phyloP scores from a whole-genome alignment of 306 rosid genomes.

The Datisca glomerata region DNA sequence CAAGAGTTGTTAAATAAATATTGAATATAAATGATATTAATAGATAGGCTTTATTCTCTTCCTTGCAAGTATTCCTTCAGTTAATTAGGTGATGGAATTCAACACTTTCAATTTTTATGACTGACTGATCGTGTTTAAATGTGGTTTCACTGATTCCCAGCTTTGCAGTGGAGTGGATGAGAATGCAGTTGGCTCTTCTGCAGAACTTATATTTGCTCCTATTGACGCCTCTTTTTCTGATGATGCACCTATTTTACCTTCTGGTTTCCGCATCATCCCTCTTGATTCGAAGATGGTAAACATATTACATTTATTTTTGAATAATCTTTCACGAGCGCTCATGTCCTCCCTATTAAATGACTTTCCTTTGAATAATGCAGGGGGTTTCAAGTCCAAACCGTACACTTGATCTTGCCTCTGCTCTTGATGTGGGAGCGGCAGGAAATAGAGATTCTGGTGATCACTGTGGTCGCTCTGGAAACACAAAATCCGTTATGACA shows the following conservation, averaged over 20 bases:
- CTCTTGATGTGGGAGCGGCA: constrained; percentile 62
- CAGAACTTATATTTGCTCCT: constrained; percentile 96
- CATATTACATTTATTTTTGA: too few relatives aligned
- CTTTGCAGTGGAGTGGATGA: constrained; percentile 92
- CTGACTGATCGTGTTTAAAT: too few relatives aligned
- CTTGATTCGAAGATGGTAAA: constrained; percentile 74
- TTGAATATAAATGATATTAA: too few relatives aligned
- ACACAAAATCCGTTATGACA: constrained; percentile 83
- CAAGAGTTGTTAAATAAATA: too few relatives aligned
- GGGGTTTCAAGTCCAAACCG: constrained; percentile 72
- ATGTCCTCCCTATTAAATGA: too few relatives aligned
- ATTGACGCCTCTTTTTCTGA: constrained; percentile 96
- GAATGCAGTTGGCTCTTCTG: constrained; percentile 74
- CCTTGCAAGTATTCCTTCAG: too few relatives aligned
- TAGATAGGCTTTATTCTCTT: too few relatives aligned
- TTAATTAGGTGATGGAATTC: too few relatives aligned
- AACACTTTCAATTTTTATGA: too few relatives aligned
- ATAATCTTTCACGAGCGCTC: too few relatives aligned
- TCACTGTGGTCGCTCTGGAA: constrained; percentile 39
- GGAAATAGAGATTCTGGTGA: constrained; percentile 52
- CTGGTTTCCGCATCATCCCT: constrained; percentile 93
- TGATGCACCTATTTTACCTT: constrained; percentile 85
- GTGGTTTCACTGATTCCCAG: too few relatives aligned
- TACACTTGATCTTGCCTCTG: constrained; percentile 86
- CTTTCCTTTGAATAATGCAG: constrained; percentile 18